Percentiles rank a stretch among this genome's conserved stretches.
These are phyloP conservation scores for Quercus phellos DNA, from an alignment of 331 rosid species.

Conservation along the genomic window DNA sequence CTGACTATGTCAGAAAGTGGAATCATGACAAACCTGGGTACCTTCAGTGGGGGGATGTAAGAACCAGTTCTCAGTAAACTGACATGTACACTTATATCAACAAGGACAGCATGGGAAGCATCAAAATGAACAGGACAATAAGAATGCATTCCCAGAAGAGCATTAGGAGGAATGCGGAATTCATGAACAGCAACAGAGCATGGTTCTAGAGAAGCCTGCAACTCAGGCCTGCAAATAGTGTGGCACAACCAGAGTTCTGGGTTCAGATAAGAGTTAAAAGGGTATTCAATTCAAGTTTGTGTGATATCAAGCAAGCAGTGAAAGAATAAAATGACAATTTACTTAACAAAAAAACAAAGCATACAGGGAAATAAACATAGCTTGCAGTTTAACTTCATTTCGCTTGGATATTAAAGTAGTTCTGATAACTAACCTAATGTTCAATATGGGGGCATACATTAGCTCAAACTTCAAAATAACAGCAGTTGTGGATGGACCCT, in stretches of 20 bases:
- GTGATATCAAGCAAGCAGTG: too few relatives aligned
- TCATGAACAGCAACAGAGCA: slow-evolving; percentile 76
- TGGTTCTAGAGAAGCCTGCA: slow-evolving; percentile 55
- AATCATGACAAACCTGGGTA: slow-evolving; percentile 71
- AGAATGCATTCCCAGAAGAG: slow-evolving; percentile 86
- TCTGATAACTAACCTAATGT: slow-evolving; percentile 52
- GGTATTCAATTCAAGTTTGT: slow-evolving; percentile 12
- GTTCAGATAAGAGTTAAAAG: not conserved
- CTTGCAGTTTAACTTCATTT: too few relatives aligned
- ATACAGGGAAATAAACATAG: too few relatives aligned
- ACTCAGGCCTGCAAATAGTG: slow-evolving; percentile 47
- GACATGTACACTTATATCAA: slow-evolving; percentile 79
- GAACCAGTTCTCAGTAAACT: slow-evolving; percentile 61
- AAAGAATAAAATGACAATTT: too few relatives aligned
- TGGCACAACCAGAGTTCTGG: slow-evolving; percentile 17
- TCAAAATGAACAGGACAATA: slow-evolving; percentile 91
- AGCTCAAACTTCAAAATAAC: slow-evolving; percentile 92
- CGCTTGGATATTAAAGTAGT: too few relatives aligned
- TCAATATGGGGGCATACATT: slow-evolving; percentile 59
- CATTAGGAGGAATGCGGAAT: slow-evolving; percentile 84
- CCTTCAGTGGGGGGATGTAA: slow-evolving; percentile 43
- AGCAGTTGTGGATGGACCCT: slow-evolving; percentile 63
- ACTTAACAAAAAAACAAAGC: too few relatives aligned
- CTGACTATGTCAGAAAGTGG: slow-evolving; percentile 21
- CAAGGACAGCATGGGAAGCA: slow-evolving; percentile 76